Conservation (phyloP, 2,329 filamentous ascomycete species). For the Grosmannia serpens region DNA sequence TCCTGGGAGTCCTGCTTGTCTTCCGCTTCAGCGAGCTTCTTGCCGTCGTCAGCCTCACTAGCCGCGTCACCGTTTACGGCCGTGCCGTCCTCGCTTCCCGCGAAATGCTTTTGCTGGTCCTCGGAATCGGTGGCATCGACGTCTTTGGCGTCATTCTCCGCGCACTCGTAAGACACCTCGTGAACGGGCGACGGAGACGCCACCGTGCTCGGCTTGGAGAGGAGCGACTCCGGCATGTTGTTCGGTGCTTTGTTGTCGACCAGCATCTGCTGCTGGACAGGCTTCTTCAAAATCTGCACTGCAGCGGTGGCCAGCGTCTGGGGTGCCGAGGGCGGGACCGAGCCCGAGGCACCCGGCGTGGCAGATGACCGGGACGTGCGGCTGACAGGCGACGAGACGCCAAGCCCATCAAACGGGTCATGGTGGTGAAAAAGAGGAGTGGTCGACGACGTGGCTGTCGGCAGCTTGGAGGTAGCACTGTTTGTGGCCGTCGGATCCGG, state of each 20-base stretch:
- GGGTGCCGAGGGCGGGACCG: constrained; percentile 16
- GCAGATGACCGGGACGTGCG: constrained; percentile 29
- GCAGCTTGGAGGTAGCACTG: neutral
- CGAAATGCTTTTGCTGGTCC: neutral
- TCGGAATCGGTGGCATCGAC: constrained; percentile 36
- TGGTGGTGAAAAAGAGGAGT: constrained; percentile 22
- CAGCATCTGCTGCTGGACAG: constrained; percentile 26
- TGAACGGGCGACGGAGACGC: neutral
- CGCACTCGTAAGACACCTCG: neutral
- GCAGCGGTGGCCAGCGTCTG: constrained; percentile 20
- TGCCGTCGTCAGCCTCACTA: constrained; percentile 38
- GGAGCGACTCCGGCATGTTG: constrained; percentile 28
- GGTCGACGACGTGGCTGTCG: constrained; percentile 16
- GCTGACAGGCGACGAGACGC: constrained; percentile 26
- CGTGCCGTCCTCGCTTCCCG: neutral
- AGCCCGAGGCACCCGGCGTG: constrained; percentile 18
- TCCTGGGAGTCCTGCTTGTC: constrained; percentile 43
- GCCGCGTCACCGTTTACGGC: neutral
- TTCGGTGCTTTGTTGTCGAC: constrained; percentile 24
- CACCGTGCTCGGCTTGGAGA: constrained; percentile 13
- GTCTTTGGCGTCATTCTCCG: constrained; percentile 16
- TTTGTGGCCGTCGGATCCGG: neutral
- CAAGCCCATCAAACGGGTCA: constrained; percentile 31
- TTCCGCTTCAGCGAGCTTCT: constrained; percentile 42
- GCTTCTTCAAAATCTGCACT: constrained; percentile 41